Conservation (phyloP, 441 rosid genomes). For the Metrosideros polymorpha region DNA sequence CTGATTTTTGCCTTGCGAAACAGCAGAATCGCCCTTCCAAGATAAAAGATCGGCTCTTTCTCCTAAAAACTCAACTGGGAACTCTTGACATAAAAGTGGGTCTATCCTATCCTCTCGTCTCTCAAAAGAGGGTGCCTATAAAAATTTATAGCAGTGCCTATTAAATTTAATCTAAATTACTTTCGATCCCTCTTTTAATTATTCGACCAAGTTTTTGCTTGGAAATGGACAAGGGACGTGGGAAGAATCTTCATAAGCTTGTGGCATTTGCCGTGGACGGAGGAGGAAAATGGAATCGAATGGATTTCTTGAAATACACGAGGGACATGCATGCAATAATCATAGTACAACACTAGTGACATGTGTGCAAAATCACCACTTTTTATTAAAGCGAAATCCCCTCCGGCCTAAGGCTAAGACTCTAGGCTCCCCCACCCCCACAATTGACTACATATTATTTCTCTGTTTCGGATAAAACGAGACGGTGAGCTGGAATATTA, state of each 20-base stretch:
- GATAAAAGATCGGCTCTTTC: neutral
- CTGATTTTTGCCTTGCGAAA: neutral
- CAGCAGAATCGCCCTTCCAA: fast-evolving
- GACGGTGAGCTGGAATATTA: neutral
- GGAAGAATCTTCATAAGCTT: neutral
- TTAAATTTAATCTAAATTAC: neutral
- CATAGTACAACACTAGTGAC: neutral
- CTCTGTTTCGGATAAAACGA: neutral
- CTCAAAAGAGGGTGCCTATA: neutral
- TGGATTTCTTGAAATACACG: neutral
- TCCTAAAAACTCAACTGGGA: neutral
- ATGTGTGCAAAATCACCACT: neutral
- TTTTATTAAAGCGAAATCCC: neutral
- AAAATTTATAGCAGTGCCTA: neutral
- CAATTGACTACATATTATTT: neutral
- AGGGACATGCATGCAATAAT: neutral
- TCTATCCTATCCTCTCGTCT: fast-evolving
- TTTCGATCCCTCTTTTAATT: neutral
- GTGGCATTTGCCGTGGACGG: neutral
- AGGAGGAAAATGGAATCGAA: neutral
- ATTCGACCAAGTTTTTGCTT: neutral
- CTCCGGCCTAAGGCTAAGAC: neutral
- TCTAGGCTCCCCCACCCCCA: neutral
- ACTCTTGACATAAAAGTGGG: neutral
- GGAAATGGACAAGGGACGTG: neutral